phyloP scores from a whole-genome alignment of 1,284 basidiomycete species.

The Heterobasidion occidentale region DNA sequence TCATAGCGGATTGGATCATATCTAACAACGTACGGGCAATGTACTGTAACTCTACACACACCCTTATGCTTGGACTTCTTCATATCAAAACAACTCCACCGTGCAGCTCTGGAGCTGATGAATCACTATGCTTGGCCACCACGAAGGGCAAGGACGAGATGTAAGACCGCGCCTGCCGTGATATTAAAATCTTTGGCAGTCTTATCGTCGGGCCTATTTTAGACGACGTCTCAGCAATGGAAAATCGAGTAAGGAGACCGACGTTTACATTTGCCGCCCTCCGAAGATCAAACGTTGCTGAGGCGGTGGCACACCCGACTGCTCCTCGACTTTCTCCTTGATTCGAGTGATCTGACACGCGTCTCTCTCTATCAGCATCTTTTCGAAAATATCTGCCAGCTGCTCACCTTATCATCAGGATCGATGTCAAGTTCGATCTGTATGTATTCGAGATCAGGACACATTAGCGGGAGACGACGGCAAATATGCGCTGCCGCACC shows the following conservation, averaged over 20 bases:
- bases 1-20: background rate
- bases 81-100: background rate
- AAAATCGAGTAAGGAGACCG: background rate
- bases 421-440: constrained; percentile 97
- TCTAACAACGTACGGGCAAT: constrained; percentile 1
- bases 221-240: background rate
- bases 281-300: constrained; percentile 95
- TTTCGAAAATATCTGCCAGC: background rate
- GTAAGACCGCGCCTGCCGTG: constrained; percentile 76
- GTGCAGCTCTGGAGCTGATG: background rate
- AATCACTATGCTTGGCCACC: constrained; percentile 42
- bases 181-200: constrained; percentile 80
- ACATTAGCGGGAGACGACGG: constrained; percentile 11
- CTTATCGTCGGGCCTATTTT: constrained; percentile 77
- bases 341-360: constrained; percentile 77
- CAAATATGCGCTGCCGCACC: constrained; percentile 34
- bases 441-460: background rate
- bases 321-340: constrained; percentile 99
- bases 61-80: background rate
- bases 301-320: constrained; percentile 95
- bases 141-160: constrained; percentile 88
- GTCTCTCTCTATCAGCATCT: too few species aligned
- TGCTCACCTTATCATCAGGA: constrained; percentile 75
- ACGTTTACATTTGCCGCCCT: constrained; percentile 90
- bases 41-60: background rate